Percentiles rank a stretch among this genome's conserved stretches.
Conservation (phyloP, 2,329 filamentous ascomycete genomes). For the Epichloe brachyelytri region DNA sequence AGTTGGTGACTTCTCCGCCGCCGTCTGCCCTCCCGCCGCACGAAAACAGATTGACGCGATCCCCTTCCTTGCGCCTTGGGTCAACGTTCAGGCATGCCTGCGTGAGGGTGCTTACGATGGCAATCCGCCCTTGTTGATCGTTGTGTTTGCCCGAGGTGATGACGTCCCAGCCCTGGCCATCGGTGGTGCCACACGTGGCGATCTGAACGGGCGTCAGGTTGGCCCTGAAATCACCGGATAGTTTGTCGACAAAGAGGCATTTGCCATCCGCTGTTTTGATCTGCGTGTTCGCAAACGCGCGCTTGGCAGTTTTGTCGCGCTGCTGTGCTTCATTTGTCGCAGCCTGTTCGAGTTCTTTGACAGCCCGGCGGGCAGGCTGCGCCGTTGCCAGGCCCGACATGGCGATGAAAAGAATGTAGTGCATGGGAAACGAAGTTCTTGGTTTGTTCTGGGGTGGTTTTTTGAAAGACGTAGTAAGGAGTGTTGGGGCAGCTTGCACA, state of each 20-base stretch:
- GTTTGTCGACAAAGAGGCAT: conserved; percentile 32
- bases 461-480: background rate
- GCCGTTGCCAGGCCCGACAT: background rate
- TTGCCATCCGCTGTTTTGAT: conserved; percentile 31
- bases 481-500: background rate
- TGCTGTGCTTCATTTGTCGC: conserved; percentile 32
- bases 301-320: conserved; percentile 29
- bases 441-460: background rate
- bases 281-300: conserved; percentile 29
- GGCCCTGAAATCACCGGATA: conserved; percentile 34
- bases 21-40: conserved; percentile 46
- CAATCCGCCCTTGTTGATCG: conserved; percentile 29
- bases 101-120: conserved; percentile 43
- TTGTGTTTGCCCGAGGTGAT: conserved; percentile 39
- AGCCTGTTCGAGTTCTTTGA: conserved; percentile 28
- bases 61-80: conserved; percentile 10
- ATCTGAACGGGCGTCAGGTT: conserved; percentile 35
- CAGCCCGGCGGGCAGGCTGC: conserved; percentile 9
- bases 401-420: background rate
- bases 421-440: background rate
- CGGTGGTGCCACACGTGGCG: conserved; percentile 27
- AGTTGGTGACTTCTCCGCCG: conserved; percentile 34
- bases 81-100: conserved; percentile 48
- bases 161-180: conserved; percentile 34
- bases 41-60: conserved; percentile 43